Conservation (phyloP, 163 green algal genomes). For the Botryococcus braunii region DNA sequence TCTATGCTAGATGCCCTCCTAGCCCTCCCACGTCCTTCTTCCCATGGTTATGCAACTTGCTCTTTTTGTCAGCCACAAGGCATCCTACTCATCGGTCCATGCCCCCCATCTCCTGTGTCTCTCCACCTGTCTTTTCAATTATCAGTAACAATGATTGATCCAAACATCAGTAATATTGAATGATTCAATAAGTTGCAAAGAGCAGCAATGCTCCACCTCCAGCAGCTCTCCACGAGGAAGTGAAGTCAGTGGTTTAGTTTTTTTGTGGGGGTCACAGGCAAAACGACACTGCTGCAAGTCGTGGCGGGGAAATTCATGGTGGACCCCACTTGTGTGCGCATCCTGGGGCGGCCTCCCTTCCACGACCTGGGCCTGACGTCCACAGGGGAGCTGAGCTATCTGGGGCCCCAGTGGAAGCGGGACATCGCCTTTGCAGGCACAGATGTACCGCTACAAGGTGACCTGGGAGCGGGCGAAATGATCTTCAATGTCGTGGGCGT, state of each 20-base stretch:
- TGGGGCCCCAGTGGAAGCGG: conserved; percentile 81
- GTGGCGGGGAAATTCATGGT: conserved; percentile 95
- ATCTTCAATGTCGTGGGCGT: conserved; percentile 80
- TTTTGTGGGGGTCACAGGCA: conserved; percentile 48
- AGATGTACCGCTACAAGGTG: conserved; percentile 68
- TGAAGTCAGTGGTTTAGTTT: background rate
- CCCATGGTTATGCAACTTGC: too few relatives aligned
- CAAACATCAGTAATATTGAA: background rate
- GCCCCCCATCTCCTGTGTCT: too few relatives aligned
- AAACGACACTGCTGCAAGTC: conserved; percentile 92
- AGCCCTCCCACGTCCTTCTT: too few relatives aligned
- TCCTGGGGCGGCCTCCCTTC: conserved; percentile 86
- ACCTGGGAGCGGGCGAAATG: conserved; percentile 88
- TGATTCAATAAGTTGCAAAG: background rate
- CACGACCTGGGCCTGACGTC: conserved; percentile 80
- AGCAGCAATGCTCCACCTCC: background rate
- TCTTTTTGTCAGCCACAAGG: too few relatives aligned
- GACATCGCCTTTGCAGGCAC: conserved; percentile 85
- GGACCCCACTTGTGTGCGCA: conserved; percentile 45
- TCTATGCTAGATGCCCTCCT: too few relatives aligned
- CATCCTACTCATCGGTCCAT: too few relatives aligned
- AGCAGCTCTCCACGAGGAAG: background rate
- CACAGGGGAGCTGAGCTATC: conserved; percentile 76
- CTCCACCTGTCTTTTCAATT: background rate
- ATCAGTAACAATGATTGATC: background rate